These are phyloP conservation scores for Neurospora sp. DNA, from an alignment of 2,329 filamentous ascomycete genomes.

Conservation along the genomic window DNA sequence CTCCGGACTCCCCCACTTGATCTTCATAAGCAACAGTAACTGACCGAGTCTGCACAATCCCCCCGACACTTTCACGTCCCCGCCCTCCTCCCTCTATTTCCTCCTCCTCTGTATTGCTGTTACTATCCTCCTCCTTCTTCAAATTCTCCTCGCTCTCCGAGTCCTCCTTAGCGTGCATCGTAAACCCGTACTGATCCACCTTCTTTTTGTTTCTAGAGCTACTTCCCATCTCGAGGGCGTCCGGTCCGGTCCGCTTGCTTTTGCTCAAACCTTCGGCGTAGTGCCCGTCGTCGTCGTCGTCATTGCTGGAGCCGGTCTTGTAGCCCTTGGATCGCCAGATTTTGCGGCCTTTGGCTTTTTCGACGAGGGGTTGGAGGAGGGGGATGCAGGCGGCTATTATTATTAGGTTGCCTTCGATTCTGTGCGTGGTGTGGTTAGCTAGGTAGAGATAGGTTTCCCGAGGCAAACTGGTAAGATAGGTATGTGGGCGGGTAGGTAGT, in stretches of 20 bases:
- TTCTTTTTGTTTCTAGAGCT: background rate
- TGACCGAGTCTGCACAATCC: background rate
- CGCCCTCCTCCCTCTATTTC: background rate
- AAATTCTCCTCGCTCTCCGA: background rate
- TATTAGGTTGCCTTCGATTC: constrained; percentile 18
- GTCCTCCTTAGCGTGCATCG: background rate
- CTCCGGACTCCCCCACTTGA: background rate
- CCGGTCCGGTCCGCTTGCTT: background rate
- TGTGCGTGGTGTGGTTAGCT: background rate
- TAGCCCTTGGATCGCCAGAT: background rate
- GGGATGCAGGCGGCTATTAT: constrained; percentile 19
- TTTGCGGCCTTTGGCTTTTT: constrained; percentile 2
- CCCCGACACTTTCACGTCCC: background rate
- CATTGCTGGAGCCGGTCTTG: background rate
- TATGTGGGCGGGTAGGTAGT: background rate
- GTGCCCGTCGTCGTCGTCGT: background rate
- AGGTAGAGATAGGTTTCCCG: too few species aligned
- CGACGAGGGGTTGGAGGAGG: constrained; percentile 17
- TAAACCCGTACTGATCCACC: background rate
- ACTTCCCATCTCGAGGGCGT: background rate
- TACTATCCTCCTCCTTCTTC: background rate
- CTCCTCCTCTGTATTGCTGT: background rate
- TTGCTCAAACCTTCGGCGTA: background rate
- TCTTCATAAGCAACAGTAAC: background rate
- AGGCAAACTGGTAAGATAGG: too few species aligned